These are phyloP conservation scores for Aspergillus tanneri DNA, from an alignment of 2,329 filamentous ascomycete species.

Conservation along the genomic window DNA sequence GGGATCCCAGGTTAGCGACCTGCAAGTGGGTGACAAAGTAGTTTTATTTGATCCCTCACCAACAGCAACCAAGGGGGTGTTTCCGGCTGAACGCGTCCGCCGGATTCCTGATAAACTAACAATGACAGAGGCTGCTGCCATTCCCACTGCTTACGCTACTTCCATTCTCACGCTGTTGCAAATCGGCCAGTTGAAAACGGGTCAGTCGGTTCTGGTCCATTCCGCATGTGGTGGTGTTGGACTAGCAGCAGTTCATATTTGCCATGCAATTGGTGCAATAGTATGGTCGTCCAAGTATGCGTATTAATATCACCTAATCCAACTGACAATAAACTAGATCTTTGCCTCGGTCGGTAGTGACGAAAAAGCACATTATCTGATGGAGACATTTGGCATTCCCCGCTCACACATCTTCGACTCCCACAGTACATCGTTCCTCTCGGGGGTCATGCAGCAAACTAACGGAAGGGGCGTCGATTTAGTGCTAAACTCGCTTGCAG, in stretches of 20 bases:
- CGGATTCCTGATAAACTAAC: background rate
- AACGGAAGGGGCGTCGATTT: conserved; percentile 35
- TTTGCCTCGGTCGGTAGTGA: conserved; percentile 14
- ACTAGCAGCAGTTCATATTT: conserved; percentile 31
- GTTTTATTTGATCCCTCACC: background rate
- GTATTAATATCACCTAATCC: background rate
- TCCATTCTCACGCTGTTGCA: conserved; percentile 18
- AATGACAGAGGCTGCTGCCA: background rate
- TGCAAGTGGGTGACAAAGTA: conserved; percentile 1
- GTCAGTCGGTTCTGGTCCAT: conserved; percentile 37
- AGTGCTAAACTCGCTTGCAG: conserved; percentile 24
- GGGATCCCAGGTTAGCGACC: background rate
- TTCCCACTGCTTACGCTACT: conserved; percentile 11
- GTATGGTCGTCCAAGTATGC: conserved; percentile 29
- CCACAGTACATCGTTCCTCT: conserved; percentile 23
- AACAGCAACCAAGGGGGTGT: background rate
- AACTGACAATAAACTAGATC: conserved; percentile 10
- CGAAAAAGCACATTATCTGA: conserved; percentile 11
- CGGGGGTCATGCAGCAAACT: conserved; percentile 24
- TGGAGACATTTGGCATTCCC: conserved; percentile 18
- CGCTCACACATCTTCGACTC: conserved; percentile 34
- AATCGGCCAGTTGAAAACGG: conserved; percentile 19
- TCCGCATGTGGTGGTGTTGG: conserved; percentile 33
- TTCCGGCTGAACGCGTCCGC: background rate
- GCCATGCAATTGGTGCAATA: no score